Evolutionary conservation across 1,284 basidiomycete genomes (phyloP).

Genomic region (Cutaneotrichosporon dermatis): DNA sequence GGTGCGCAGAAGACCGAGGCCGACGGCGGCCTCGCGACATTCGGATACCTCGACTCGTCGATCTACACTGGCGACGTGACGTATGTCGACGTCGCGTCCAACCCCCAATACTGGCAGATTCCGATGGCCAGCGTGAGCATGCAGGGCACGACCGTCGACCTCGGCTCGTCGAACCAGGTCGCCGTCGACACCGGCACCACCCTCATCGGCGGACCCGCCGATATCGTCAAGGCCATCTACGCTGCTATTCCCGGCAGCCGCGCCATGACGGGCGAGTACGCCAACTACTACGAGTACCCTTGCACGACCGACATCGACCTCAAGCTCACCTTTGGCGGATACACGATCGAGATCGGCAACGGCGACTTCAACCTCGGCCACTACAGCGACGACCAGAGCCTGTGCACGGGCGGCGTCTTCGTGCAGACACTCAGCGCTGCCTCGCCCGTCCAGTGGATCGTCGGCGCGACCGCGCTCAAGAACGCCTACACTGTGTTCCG

Average conservation of each 20-base stretch:
- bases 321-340: slow-evolving; percentile 64
- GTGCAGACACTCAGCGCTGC: slow-evolving; percentile 34
- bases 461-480: slow-evolving; percentile 58
- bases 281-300: slow-evolving; percentile 68
- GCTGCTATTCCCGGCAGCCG: slow-evolving; percentile 67
- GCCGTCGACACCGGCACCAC: slow-evolving; percentile 77
- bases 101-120: slow-evolving; percentile 47
- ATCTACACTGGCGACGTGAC: slow-evolving; percentile 76
- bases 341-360: slow-evolving; percentile 60
- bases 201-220: slow-evolving; percentile 74
- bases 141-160: slow-evolving; percentile 46
- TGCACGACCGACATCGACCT: slow-evolving; percentile 68
- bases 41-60: slow-evolving; percentile 57
- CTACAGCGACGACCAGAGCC: slow-evolving; percentile 44
- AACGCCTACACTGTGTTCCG: slow-evolving; percentile 86
- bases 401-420: slow-evolving; percentile 50
- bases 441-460: slow-evolving; percentile 47
- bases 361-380: slow-evolving; percentile 69
- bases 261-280: slow-evolving; percentile 59
- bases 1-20: slow-evolving; percentile 54
- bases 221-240: slow-evolving; percentile 63
- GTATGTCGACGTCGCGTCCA: slow-evolving; percentile 57
- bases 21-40: slow-evolving; percentile 69
- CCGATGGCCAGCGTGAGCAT: slow-evolving; percentile 45
- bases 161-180: slow-evolving; percentile 40